Conservation (phyloP, 345 rosid species). For the Arabidopsis suecica region DNA sequence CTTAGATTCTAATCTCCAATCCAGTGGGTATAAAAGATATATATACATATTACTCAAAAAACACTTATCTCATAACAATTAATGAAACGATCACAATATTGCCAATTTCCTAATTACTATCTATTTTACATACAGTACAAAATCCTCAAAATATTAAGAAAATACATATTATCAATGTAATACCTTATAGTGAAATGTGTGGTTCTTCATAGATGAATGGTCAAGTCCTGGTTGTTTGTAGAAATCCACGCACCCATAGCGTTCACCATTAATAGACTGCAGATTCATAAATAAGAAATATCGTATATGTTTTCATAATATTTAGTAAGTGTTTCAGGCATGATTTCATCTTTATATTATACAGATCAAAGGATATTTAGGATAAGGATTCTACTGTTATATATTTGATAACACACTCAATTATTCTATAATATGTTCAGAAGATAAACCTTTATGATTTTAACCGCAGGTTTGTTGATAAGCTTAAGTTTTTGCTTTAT, state of each 20-base stretch:
- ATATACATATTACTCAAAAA: too few species aligned
- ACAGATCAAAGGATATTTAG: not conserved
- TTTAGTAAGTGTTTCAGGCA: not conserved
- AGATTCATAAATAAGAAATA: not conserved
- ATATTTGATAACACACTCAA: too few species aligned
- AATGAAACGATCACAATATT: too few species aligned
- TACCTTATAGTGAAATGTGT: slow-evolving; percentile 12
- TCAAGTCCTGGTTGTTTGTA: slow-evolving; percentile 33
- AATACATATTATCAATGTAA: not conserved
- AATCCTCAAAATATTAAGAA: not conserved
- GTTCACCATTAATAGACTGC: slow-evolving; percentile 17
- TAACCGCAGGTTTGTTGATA: slow-evolving; percentile 22
- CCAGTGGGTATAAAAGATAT: too few species aligned
- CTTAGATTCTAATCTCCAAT: too few species aligned
- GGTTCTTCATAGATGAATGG: slow-evolving; percentile 12
- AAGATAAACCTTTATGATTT: slow-evolving; percentile 3
- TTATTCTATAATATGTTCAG: not conserved
- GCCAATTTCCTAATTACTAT: not conserved
- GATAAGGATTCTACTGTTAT: not conserved
- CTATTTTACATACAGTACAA: not conserved
- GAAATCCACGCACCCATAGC: slow-evolving; percentile 27
- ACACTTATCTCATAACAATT: not conserved
- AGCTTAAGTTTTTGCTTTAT: not conserved
- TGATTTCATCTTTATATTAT: not conserved
- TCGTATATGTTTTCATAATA: not conserved